Percentiles rank a stretch among this genome's conserved stretches.
Evolutionary conservation across 345 rosid species (phyloP).

Genomic region (Pseudoturritis turrita): DNA sequence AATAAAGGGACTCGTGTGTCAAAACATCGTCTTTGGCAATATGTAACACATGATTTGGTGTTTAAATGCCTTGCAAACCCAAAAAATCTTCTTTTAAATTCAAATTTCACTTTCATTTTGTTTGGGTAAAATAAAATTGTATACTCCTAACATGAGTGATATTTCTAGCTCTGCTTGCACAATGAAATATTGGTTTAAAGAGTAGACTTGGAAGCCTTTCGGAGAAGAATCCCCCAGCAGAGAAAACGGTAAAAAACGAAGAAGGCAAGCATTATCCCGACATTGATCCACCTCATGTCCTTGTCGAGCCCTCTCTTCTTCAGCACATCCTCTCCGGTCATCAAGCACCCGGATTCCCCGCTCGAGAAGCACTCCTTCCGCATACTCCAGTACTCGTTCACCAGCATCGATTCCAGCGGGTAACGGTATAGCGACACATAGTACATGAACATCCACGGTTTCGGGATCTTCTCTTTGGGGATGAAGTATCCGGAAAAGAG

Average conservation of each 20-base stretch:
- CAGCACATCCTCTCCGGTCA: conserved; percentile 69
- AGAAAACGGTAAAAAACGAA: conserved; percentile 74
- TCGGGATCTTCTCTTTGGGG: conserved; percentile 80
- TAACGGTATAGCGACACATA: conserved; percentile 78
- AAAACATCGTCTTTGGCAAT: neutral
- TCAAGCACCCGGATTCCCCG: conserved; percentile 34
- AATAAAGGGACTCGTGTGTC: conserved; percentile 3
- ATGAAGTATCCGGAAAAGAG: conserved; percentile 92
- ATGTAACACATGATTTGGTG: neutral
- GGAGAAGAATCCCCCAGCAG: conserved; percentile 68
- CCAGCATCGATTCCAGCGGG: conserved; percentile 69
- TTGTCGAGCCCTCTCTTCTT: conserved; percentile 64
- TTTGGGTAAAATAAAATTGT: too few species aligned
- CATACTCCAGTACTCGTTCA: conserved; percentile 78
- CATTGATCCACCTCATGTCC: conserved; percentile 73
- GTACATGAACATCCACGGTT: conserved; percentile 89
- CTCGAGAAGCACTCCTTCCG: conserved; percentile 55
- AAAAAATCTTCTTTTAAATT: too few species aligned
- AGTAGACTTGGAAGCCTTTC: conserved; percentile 66
- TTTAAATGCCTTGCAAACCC: too few species aligned
- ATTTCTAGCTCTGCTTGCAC: too few species aligned
- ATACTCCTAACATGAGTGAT: too few species aligned
- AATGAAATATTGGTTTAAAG: neutral
- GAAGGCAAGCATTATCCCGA: conserved; percentile 84
- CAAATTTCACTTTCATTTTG: too few species aligned